Percentiles rank a stretch among this genome's conserved stretches.
phyloP scores from a whole-genome alignment of 164 flowering plant species.

The Umbellularia californica region DNA sequence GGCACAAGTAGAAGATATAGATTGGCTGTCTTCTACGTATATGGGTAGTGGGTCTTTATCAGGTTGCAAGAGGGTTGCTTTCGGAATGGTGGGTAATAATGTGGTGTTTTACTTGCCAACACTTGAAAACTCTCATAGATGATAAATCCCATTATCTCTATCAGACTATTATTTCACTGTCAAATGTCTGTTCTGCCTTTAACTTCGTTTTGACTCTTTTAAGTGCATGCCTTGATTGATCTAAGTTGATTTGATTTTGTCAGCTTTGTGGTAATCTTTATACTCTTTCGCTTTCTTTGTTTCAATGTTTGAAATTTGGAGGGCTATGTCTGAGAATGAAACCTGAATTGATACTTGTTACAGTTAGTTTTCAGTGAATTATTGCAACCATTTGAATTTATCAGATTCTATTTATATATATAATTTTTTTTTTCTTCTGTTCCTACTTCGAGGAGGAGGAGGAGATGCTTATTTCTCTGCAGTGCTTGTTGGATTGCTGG shows the following conservation, averaged over 20 bases:
- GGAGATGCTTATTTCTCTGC: not conserved
- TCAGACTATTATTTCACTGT: not conserved
- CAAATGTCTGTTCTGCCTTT: not conserved
- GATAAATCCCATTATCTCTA: not conserved
- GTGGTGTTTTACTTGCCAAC: not conserved
- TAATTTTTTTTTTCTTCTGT: too few species aligned
- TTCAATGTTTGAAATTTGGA: not conserved
- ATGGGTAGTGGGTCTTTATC: slow-evolving; percentile 1
- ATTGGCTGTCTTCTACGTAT: not conserved
- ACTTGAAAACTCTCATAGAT: not conserved
- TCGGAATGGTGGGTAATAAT: not conserved
- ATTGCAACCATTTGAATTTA: not conserved
- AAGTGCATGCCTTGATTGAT: not conserved
- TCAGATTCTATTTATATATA: not conserved
- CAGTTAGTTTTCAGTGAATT: not conserved
- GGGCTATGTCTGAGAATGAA: not conserved
- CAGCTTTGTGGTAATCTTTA: not conserved
- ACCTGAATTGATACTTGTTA: not conserved
- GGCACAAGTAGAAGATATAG: not conserved
- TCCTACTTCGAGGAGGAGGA: too few species aligned
- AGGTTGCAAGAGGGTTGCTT: slow-evolving; percentile 2
- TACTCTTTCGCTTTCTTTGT: not conserved
- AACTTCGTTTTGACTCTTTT: slow-evolving; percentile 2
- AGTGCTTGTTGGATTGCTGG: not conserved
- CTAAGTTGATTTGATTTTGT: not conserved